Conservation (phyloP, 345 rosid species). For the Syzygium aqueum region DNA sequence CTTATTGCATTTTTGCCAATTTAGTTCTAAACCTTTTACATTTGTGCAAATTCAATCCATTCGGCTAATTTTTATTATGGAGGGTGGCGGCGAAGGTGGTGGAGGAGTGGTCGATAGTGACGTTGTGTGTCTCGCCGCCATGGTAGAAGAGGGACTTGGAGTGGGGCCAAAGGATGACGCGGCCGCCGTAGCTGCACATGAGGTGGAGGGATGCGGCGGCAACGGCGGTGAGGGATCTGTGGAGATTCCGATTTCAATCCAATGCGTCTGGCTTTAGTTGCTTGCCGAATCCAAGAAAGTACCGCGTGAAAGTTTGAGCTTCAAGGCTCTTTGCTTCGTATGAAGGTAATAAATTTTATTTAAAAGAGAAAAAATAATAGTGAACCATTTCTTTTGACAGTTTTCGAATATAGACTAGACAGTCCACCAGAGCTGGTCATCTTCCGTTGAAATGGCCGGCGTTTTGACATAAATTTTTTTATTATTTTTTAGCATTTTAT, state of each 20-base stretch:
- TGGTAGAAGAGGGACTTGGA: constrained; percentile 35
- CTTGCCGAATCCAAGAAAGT: background rate
- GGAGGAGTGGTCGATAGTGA: constrained; percentile 16
- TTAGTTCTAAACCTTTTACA: too few relatives aligned
- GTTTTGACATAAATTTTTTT: background rate
- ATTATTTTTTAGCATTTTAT: accelerated
- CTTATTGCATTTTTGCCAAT: too few relatives aligned
- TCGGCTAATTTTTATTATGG: too few relatives aligned
- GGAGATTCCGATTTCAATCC: background rate
- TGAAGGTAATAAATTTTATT: background rate
- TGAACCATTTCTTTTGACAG: background rate
- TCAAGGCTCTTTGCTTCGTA: background rate
- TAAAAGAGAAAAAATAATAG: background rate
- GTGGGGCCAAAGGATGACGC: constrained; percentile 34
- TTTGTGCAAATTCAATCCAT: too few relatives aligned
- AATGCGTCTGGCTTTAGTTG: background rate
- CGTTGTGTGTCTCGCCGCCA: constrained; percentile 48
- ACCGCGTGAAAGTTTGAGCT: background rate
- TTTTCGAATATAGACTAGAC: background rate
- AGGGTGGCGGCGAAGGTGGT: background rate
- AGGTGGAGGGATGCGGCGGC: constrained; percentile 21
- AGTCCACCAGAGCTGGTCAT: background rate
- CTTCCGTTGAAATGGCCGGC: accelerated
- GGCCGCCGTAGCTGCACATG: constrained; percentile 85
- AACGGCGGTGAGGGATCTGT: background rate